phyloP scores from a whole-genome alignment of 1,139 yeast species.

The Debaryomyces fabryi region DNA sequence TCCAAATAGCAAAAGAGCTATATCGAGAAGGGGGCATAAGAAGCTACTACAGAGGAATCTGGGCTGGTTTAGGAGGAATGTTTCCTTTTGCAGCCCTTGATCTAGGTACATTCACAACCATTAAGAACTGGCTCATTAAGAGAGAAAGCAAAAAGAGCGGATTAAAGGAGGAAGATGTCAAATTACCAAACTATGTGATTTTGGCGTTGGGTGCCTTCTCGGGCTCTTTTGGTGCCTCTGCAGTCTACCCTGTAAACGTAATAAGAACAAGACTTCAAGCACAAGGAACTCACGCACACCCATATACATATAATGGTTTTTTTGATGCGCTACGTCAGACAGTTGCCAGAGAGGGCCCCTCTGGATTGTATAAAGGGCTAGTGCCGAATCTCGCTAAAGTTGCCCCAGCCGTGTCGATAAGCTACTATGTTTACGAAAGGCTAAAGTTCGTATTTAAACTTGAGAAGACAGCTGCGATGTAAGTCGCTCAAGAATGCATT shows the following conservation, averaged over 20 bases:
- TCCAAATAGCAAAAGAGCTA: constrained; percentile 74
- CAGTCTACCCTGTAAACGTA: constrained; percentile 89
- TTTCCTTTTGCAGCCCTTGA: constrained; percentile 98
- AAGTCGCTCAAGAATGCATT: not conserved
- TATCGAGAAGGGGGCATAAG: constrained; percentile 76
- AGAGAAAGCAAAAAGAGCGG: constrained; percentile 59
- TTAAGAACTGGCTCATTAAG: constrained; percentile 73
- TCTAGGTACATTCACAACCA: constrained; percentile 86
- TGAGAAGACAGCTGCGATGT: constrained; percentile 17
- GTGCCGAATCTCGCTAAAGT: constrained; percentile 95
- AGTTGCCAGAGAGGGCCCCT: constrained; percentile 78
- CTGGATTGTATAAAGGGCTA: constrained; percentile 88
- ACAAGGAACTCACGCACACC: constrained; percentile 96
- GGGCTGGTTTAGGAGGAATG: constrained; percentile 89
- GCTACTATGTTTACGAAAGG: constrained; percentile 92
- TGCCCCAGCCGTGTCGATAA: constrained; percentile 95
- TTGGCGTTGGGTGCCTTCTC: constrained; percentile 90
- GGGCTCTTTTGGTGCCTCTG: constrained; percentile 94
- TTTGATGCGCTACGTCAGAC: constrained; percentile 79
- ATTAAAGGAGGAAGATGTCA: constrained; percentile 64
- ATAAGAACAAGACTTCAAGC: constrained; percentile 93
- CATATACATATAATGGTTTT: constrained; percentile 82
- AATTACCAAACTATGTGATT: constrained; percentile 76
- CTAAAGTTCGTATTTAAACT: constrained; percentile 65
- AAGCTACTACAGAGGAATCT: constrained; percentile 82